These are phyloP conservation scores for Lyophyllum shimeji DNA, from an alignment of 768 basidiomycete genomes.

Conservation along the genomic window DNA sequence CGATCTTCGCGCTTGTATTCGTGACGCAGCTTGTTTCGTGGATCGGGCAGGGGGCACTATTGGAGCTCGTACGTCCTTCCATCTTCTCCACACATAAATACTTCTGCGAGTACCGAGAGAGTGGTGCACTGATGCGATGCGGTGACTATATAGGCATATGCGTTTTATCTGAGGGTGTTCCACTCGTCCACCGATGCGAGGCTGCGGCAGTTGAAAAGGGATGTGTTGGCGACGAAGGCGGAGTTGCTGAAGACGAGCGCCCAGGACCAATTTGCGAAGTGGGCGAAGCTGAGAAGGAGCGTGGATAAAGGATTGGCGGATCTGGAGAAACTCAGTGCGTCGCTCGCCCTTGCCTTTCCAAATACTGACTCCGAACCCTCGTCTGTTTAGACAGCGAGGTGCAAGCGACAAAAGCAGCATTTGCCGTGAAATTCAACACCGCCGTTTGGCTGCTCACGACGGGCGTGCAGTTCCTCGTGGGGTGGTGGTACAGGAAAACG, in stretches of 20 bases:
- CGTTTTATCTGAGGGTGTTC: conserved; percentile 66
- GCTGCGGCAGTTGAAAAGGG: conserved; percentile 74
- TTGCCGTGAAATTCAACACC: conserved; percentile 70
- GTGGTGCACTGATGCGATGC: not conserved
- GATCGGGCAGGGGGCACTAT: conserved; percentile 84
- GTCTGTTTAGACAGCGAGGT: conserved; percentile 61
- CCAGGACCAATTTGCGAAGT: conserved; percentile 97
- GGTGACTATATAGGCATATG: conserved; percentile 58
- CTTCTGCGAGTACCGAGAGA: not conserved
- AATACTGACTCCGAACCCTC: conserved; percentile 1
- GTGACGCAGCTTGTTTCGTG: conserved; percentile 82
- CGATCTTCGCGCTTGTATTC: conserved; percentile 82
- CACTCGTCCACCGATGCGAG: conserved; percentile 50
- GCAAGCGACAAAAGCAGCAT: conserved; percentile 55
- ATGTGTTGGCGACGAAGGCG: conserved; percentile 77
- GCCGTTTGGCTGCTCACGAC: conserved; percentile 84
- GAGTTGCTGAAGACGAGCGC: conserved; percentile 89
- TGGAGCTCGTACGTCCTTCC: conserved; percentile 65
- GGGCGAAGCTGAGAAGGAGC: conserved; percentile 89
- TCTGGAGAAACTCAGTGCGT: conserved; percentile 88
- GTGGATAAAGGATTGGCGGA: conserved; percentile 92
- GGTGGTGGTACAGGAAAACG: conserved; percentile 89
- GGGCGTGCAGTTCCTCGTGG: conserved; percentile 78
- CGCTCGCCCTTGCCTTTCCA: not conserved
- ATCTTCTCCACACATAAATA: not conserved